Base-by-base conservation (phyloP, 1,284 basidiomycete species). In the Rugosomyces carneus region DNA sequence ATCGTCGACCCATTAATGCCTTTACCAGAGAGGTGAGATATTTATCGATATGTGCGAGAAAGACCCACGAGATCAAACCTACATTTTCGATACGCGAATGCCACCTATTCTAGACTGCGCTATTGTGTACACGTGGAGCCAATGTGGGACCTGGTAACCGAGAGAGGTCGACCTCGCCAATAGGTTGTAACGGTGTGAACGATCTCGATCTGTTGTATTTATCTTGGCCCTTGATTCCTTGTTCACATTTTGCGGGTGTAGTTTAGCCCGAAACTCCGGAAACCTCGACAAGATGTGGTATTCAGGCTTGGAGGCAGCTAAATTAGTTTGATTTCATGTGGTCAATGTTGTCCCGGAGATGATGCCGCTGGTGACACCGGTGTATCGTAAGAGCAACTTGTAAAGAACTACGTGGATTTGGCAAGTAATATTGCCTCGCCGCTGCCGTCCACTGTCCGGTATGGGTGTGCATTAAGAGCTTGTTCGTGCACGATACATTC, bases 51-150 rank as follows among this genome's bases (percentile, higher is more conserved):
- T 7, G n/a, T n/a, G n/a, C n/a, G n/a, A n/a, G 7, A 23, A 23
- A 23, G 21, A 7, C 7, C 21, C 3, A 23, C 21, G 21, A 4
- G 21, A 23, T 23, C 21, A 23, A 23, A 23, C 21, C 27, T 11
- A n/a, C 11, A 9, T 11, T 10, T 2, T n/a, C 13, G 27, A 29
- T 29, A n/a, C n/a, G 13, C 9, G 27, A 11, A 10, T 2, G 13
- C 11, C 31, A 8, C 29, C 3, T 15, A 13, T 19, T 20, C 9
- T 27, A 21, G 37, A 26, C 7, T 42, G 32, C 18, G 31, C n/a
- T n/a, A n/a, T 19, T 31, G 21, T 19, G 8, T 42, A 34, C 41
- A 42, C 41, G 41, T 42, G 41, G 41, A 26, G 24, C 13, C 41
- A 42, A 42, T 23, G 41, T 16, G 41, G 32, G 19, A 18, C 29